These are phyloP conservation scores for Penicillium samsonianum DNA, from an alignment of 495 filamentous ascomycete species.

Conservation along the genomic window DNA sequence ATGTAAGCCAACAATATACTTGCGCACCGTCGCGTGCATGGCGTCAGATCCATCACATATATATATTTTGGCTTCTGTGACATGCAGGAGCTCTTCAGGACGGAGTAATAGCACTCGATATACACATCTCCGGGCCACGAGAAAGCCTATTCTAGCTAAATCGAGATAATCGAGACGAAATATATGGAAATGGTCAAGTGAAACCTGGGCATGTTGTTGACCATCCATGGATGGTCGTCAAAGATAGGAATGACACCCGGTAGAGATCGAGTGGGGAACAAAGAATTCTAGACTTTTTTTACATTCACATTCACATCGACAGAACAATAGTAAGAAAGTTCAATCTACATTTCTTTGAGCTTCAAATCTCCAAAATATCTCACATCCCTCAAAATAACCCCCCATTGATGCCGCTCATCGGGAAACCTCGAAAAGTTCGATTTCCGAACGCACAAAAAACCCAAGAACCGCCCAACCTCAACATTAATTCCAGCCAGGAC, in stretches of 20 bases:
- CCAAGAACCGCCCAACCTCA: conserved; percentile 10
- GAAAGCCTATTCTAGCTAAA: background rate
- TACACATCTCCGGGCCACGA: background rate
- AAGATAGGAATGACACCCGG: background rate
- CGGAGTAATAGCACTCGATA: background rate
- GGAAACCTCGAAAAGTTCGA: conserved; percentile 45
- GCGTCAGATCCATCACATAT: conserved; percentile 4
- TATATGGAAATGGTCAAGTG: too few species aligned
- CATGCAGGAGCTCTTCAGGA: conserved; percentile 10
- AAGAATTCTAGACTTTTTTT: background rate
- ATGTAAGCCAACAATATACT: background rate
- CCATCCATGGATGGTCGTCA: background rate
- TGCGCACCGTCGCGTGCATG: conserved; percentile 1
- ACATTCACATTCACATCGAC: conserved; percentile 8
- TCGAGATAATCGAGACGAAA: background rate
- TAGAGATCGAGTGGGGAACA: background rate
- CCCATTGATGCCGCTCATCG: conserved; percentile 43
- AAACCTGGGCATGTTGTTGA: background rate
- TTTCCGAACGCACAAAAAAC: conserved; percentile 26
- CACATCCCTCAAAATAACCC: background rate
- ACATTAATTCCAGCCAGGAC: conserved; percentile 25
- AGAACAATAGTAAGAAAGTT: conserved; percentile 6
- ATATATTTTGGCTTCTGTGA: background rate
- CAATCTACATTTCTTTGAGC: background rate
- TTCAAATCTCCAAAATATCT: background rate